phyloP scores from a whole-genome alignment of 2,329 filamentous ascomycete species.

The Trichoderma aggressivum region DNA sequence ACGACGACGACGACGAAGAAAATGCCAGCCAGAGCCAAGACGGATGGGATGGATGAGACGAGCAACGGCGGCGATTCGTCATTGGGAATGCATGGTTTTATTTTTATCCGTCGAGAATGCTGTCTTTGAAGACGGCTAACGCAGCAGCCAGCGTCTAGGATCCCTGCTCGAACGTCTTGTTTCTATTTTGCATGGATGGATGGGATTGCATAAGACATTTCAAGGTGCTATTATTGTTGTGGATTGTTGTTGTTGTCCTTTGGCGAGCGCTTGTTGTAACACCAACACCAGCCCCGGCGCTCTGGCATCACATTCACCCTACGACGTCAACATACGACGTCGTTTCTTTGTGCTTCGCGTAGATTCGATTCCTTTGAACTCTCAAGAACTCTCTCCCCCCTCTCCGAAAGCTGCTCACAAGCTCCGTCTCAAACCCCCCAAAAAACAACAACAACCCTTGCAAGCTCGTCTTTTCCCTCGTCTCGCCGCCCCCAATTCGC shows the following conservation, averaged over 20 bases:
- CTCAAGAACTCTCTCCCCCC: background rate
- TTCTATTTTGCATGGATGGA: background rate
- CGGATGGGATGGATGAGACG: background rate
- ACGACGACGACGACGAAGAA: background rate
- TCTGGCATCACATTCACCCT: background rate
- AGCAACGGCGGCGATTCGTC: background rate
- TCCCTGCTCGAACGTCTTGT: constrained; percentile 11
- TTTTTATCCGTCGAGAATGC: background rate
- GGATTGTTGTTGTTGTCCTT: background rate
- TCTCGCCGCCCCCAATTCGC: constrained; percentile 3
- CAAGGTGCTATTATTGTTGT: background rate
- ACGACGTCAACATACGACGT: background rate
- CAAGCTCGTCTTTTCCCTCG: background rate
- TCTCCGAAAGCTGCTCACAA: background rate
- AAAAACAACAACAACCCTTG: background rate
- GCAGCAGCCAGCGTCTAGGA: background rate
- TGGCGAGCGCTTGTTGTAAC: constrained; percentile 13
- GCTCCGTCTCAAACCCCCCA: background rate
- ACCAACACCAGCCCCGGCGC: background rate
- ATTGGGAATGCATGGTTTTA: background rate
- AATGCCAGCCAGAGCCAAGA: background rate
- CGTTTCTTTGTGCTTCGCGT: background rate
- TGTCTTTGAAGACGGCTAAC: background rate
- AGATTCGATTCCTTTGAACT: background rate
- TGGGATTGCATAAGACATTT: background rate